These are phyloP conservation scores for Umbellularia californica DNA, from an alignment of 164 flowering plant species.

Conservation along the genomic window DNA sequence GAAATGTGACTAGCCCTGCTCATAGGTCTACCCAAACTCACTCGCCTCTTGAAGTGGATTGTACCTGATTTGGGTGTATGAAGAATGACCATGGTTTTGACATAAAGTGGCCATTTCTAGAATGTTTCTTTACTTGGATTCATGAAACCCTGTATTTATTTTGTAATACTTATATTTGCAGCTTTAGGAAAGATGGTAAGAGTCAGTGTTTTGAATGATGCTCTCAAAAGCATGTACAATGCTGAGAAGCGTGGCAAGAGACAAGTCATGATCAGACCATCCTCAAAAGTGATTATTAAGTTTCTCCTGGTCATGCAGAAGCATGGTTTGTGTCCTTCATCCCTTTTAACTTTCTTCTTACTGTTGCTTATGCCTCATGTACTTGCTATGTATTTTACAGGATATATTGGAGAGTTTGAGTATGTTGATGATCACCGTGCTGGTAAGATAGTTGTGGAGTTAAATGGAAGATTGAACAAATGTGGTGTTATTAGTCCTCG, in stretches of 20 bases:
- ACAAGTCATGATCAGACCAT: conserved; percentile 38
- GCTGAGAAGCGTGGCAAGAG: conserved; percentile 37
- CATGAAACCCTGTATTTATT: too few species aligned
- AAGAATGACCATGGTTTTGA: too few species aligned
- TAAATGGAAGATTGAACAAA: conserved; percentile 31
- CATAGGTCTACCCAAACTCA: too few species aligned
- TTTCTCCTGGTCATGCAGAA: conserved; percentile 33
- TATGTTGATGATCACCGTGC: conserved; percentile 33
- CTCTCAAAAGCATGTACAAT: conserved; percentile 38
- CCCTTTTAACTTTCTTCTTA: neutral
- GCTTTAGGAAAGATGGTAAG: conserved; percentile 24
- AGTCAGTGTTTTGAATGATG: conserved; percentile 31
- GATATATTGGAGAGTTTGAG: conserved; percentile 34
- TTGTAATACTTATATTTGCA: neutral
- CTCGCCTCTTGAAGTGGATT: too few species aligned
- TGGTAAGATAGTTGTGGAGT: conserved; percentile 26
- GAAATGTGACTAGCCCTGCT: too few species aligned
- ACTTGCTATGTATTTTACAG: conserved; percentile 4
- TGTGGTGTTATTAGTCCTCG: conserved; percentile 36
- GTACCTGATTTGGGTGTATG: too few species aligned
- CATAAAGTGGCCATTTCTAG: neutral
- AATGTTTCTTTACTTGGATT: neutral
- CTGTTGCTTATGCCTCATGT: neutral
- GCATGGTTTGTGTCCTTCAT: conserved; percentile 18
- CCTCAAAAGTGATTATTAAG: conserved; percentile 29